Base-by-base conservation (phyloP, 176 grass and related monocot genomes). In the Oryza punctata region DNA sequence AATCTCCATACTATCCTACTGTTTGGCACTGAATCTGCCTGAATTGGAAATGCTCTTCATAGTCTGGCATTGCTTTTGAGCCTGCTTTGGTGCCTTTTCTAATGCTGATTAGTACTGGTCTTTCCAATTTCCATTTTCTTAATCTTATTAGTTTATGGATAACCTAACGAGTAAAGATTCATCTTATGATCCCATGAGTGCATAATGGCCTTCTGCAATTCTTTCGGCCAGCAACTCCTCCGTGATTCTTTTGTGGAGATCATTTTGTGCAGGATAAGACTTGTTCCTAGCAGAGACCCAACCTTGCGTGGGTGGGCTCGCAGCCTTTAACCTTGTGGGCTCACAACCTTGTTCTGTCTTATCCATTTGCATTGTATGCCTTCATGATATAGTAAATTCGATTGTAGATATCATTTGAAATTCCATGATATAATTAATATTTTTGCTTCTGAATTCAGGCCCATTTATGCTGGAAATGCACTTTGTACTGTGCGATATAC, bases 401-500 rank as follows among this genome's bases (percentile, higher is more conserved):
- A n/a, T n/a, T n/a, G n/a, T n/a, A n/a, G n/a, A n/a, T n/a, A n/a
- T n/a, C n/a, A n/a, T n/a, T n/a, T n/a, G n/a, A n/a, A n/a, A n/a
- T n/a, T n/a, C n/a, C n/a, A n/a, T n/a, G n/a, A n/a, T n/a, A n/a
- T n/a, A n/a, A n/a, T n/a, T n/a, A 9, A 4, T 63, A 15, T 74
- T n/a, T 44, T 9, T 61, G 33, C 26, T 78, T 61, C 70, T 63
- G 71, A 66, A 75, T 85, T 72, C 68, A 98, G 96, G 91, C 91
- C 96, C 77, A 94, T 98, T 86, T 98, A 95, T 92, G 96, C 96
- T 77, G 96, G 96, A 75, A 98, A 98, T 98, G 96, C 93, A 75
- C 87, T 98, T 78, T 95, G 87, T 60, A 98, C 93, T 25, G 89
- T 98, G 26, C 80, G 83, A 76, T 98, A 96, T 86, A 92, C 72